Evolutionary conservation across 805 yeast genomes (phyloP), one percentile per base, ranked within the genome.

Genomic region (Candida stauntonica): DNA sequence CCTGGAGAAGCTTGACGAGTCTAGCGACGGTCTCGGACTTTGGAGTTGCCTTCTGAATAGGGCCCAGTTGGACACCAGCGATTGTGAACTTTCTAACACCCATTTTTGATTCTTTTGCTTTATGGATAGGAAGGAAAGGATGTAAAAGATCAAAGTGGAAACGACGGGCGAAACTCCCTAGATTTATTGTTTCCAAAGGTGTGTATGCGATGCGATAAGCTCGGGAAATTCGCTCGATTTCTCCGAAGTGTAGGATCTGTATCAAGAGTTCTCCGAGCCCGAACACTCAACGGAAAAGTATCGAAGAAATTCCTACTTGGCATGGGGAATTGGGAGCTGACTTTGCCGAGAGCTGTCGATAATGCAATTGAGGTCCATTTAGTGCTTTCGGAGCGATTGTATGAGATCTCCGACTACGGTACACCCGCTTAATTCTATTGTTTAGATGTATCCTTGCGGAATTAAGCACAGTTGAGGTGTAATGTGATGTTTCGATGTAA

Each of bases 1-100:
- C 54, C 23, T 57, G 41, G 18, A 64, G 42, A 13, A 64, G 42
- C n/a, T 39, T 41, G 20, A 50, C 39, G 33, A 64, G 41, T 41
- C 69, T 52, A n/a, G 41, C 40, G 9, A 63, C 60, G 1, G 60
- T 55, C 34, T 59, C 58, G 8, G 50, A 36, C 37, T 55, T 58
- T 31, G 59, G 54, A 5, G 63, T 55, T 33, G 52, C 52, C 44
- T 47, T 60, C 38, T 50, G 55, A 33, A 63, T 61, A 5, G 66
- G 63, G 17, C 66, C 64, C 14, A 63, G 40, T 42, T 63, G 66
- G 17, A 60, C 44, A 18, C 59, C 65, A 7, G 65, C 66, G 35
- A 61, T 47, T n/a, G 48, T 61, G 39, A 58, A 55, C 41, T 48
- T 48, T 49, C 55, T 50, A 13, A 48, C 46, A 17, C 48, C 38